Conservation (phyloP, 2,329 filamentous ascomycete species). For the Raffaelea ambrosiae region DNA sequence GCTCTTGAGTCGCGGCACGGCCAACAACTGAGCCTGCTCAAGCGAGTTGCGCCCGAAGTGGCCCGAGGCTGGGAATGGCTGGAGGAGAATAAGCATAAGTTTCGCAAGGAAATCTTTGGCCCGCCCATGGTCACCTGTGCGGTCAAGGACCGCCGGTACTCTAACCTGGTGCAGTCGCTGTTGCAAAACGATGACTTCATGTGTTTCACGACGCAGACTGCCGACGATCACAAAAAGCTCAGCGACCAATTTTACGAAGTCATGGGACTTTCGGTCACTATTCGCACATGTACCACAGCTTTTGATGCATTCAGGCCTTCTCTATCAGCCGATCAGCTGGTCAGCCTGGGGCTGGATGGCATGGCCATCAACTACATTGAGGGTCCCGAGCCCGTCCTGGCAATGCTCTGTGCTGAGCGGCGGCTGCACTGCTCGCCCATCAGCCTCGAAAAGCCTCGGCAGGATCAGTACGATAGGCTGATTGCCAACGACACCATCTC, state of each 20-base stretch:
- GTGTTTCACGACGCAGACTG: conserved; percentile 71
- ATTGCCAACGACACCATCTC: conserved; percentile 47
- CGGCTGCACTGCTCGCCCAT: conserved; percentile 62
- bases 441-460: conserved; percentile 51
- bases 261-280: conserved; percentile 61
- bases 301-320: conserved; percentile 48
- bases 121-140: conserved; percentile 76
- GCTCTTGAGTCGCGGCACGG: conserved; percentile 65
- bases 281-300: conserved; percentile 52
- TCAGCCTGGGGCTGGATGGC: conserved; percentile 60
- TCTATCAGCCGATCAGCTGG: conserved; percentile 46
- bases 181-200: conserved; percentile 43
- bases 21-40: conserved; percentile 61
- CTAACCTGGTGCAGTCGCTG: conserved; percentile 44
- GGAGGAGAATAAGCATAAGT: conserved; percentile 56
- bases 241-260: conserved; percentile 54
- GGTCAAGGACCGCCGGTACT: conserved; percentile 62
- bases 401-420: conserved; percentile 75
- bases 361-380: conserved; percentile 72
- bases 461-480: conserved; percentile 61
- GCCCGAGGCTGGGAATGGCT: conserved; percentile 75
- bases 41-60: conserved; percentile 52
- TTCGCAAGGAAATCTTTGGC: conserved; percentile 70
- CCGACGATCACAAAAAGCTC: conserved; percentile 65
- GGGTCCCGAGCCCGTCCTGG: conserved; percentile 74